Percentiles rank a stretch among this genome's conserved stretches.
Conservation (phyloP, 306 rosid genomes). For the Sphenostylis stenocarpa region DNA sequence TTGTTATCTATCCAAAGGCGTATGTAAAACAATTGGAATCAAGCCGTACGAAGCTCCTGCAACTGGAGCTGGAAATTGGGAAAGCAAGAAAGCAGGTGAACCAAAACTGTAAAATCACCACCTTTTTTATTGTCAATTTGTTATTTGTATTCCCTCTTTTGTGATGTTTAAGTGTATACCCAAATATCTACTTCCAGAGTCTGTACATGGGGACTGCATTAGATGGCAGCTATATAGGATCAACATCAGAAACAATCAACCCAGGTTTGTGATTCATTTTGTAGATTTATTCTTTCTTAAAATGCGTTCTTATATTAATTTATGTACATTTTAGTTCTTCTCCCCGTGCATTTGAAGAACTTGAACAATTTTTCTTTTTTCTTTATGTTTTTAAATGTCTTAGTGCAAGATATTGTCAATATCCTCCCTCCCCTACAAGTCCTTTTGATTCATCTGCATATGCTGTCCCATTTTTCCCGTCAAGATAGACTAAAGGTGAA, state of each 20-base stretch:
- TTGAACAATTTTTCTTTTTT: neutral
- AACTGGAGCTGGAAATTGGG: conserved; percentile 74
- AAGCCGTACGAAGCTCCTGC: conserved; percentile 77
- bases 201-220: conserved; percentile 38
- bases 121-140: neutral
- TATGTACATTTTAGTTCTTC: neutral
- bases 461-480: neutral
- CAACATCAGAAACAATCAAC: conserved; percentile 47
- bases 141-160: neutral
- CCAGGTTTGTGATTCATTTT: conserved; percentile 58
- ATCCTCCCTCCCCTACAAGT: neutral
- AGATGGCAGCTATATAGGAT: conserved; percentile 54
- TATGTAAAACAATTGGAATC: conserved; percentile 86
- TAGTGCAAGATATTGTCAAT: neutral
- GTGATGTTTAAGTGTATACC: conserved; percentile 9
- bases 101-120: conserved; percentile 20
- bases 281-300: conserved; percentile 1
- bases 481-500: neutral
- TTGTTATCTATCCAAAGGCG: conserved; percentile 51
- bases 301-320: neutral
- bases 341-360: conserved; percentile 4
- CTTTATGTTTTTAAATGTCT: neutral
- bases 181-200: conserved; percentile 51
- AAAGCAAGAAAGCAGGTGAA: conserved; percentile 74
- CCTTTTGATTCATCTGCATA: neutral